Conservation (phyloP, 495 filamentous ascomycete genomes). For the Penicillium paxilli region DNA sequence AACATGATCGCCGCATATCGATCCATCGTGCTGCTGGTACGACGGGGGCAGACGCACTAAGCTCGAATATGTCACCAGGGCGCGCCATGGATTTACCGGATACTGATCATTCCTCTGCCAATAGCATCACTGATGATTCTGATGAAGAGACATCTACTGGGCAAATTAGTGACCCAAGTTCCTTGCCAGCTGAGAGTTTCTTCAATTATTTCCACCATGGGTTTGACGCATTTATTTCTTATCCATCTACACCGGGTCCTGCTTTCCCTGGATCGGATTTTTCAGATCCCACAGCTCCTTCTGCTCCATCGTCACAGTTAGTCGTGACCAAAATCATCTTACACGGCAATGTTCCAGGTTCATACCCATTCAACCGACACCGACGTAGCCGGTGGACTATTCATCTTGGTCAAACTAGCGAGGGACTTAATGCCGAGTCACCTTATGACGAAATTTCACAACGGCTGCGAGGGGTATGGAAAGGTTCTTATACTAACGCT, state of each 20-base stretch:
- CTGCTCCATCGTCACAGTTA: constrained; percentile 56
- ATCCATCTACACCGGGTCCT: constrained; percentile 65
- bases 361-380: constrained; percentile 94
- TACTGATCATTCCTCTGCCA: constrained; percentile 79
- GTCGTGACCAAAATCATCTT: constrained; percentile 88
- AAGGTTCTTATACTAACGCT: constrained; percentile 59
- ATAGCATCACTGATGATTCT: constrained; percentile 75
- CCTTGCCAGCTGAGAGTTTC: constrained; percentile 70
- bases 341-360: constrained; percentile 92
- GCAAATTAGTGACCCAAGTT: constrained; percentile 36
- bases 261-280: constrained; percentile 54
- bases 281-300: constrained; percentile 29
- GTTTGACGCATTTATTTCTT: constrained; percentile 89
- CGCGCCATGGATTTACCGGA: constrained; percentile 53
- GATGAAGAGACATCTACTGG: constrained; percentile 56
- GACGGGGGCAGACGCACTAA: constrained; percentile 41
- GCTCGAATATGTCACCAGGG: constrained; percentile 43
- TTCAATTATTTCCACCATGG: constrained; percentile 97
- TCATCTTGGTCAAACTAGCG: constrained; percentile 39
- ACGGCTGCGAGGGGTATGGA: constrained; percentile 70
- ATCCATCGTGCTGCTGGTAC: constrained; percentile 62
- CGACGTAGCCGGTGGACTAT: constrained; percentile 88
- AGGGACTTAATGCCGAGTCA: constrained; percentile 69
- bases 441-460: constrained; percentile 68
- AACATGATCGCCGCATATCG: constrained; percentile 87